Base-by-base conservation (phyloP, 2,329 filamentous ascomycete species). In the Trichophyton schoenleinii region DNA sequence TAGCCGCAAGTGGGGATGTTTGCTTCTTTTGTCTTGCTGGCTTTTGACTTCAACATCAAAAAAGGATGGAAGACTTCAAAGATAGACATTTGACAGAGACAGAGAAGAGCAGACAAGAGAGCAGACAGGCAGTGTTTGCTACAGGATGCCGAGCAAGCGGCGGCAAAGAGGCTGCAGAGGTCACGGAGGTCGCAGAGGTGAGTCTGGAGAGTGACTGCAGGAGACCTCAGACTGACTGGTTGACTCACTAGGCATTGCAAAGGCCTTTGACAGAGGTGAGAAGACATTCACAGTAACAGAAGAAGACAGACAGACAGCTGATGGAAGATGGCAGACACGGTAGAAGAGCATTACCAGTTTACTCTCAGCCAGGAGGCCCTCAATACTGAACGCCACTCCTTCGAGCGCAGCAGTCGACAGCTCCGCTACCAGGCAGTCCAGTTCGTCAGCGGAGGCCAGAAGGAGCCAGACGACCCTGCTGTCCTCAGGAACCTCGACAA, bases 381-480 rank as follows among this genome's bases (percentile, higher is more conserved):
- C 22, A 83, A 82, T 66, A 83, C 81, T 11, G 80, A 80, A 68
- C 75, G 72, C 18, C 78, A 81, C 65, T 74, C 73, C 34, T 70
- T 74, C 53, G 18, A 46, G 22, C 80, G 78, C 71, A 75, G 77
- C 61, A 76, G 77, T 63, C 71, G 74, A 58, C 78, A 78, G 64
- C 74, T 87, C 58, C 78, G 85, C 62, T 73, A 85, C 66, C 76
- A 79, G 60, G 74, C 75, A 25, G 78, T 87, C 58, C 70, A 73
- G 1, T 88, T 88, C 68, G 79, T 87, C 63, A 84, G 82, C 68
- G 83, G 82, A 38, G 83, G 82, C 22, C 73, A 71, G 46, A 70
- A 79, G 60, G 70, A 77, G 41, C 71, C 75, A 44, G 67, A 72
- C 13, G 70, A 74, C 36, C 63, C 61, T 6, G 7, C 59, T 18